Base-by-base conservation (phyloP, 768 basidiomycete genomes). In the Leccinum boreale region DNA sequence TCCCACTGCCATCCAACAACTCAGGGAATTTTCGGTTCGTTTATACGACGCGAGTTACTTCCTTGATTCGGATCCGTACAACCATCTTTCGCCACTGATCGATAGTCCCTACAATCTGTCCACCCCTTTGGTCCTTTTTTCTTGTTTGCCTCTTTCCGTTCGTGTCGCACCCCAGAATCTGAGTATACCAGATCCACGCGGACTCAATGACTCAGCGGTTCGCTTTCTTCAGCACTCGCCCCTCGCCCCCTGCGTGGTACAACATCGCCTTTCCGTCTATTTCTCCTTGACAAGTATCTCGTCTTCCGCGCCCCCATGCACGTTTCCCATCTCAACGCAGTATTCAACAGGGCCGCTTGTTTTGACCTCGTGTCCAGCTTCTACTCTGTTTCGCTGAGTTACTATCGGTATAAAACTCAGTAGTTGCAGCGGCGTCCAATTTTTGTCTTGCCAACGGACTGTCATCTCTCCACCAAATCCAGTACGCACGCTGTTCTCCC, bases 401-500 rank as follows among this genome's bases (percentile, higher is more conserved):
- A 73, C 67, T 74, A 73, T 73, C 61, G 62, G 64, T 74, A 72
- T 72, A 72, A 73, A 72, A 71, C 72, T 71, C 73, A 71, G 71
- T 65, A 64, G 66, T 69, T 73, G 65, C 72, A 62, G 69, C 72
- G 71, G 67, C 66, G 67, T 71, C 65, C 71, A 69, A 74, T 72
- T 72, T 74, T 58, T 64, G 69, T 65, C 72, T 71, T 72, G 65
- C 63, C 71, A 74, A 74, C 73, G 44, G 51, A 71, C 71, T 58
- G 67, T 68, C 71, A 73, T 63, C 70, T 61, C 55, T 59, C 53
- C 68, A 61, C 58, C 70, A 58, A 59, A 65, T 50, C 55, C 64
- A 62, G 64, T 57, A 52, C 58, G 62, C 61, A 61, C 53, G 56
- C 59, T 9, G 48, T 52, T 36, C 62, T 39, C 23, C 60, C 31